Evolutionary conservation across 2,329 filamentous ascomycete species (phyloP).

Genomic region (Xylariaceae sp.): DNA sequence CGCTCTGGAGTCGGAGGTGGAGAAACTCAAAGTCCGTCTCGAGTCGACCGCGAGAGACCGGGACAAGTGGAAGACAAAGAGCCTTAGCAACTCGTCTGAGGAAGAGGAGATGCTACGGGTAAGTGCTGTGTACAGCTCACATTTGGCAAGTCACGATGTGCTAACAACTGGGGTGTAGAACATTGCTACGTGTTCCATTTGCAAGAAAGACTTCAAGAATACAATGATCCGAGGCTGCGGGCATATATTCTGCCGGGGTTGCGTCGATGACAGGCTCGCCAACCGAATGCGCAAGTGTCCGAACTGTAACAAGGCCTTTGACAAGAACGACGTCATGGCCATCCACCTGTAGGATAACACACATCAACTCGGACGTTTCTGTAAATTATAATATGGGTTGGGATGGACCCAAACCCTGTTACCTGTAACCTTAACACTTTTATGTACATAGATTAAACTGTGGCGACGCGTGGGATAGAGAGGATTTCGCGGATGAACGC

Average conservation of each 20-base stretch:
- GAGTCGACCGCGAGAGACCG: constrained; percentile 76
- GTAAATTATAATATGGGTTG: constrained; percentile 17
- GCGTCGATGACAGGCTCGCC: constrained; percentile 80
- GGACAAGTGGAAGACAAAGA: constrained; percentile 80
- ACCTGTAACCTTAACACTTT: constrained; percentile 9
- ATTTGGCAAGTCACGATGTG: constrained; percentile 1
- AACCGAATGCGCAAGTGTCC: constrained; percentile 94
- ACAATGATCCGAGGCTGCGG: constrained; percentile 90
- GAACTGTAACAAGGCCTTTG: constrained; percentile 87
- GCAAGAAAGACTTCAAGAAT: constrained; percentile 89
- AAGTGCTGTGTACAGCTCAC: constrained; percentile 37
- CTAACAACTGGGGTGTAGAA: constrained; percentile 45
- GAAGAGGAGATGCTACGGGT: constrained; percentile 84
- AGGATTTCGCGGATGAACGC: not conserved
- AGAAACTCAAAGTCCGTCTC: constrained; percentile 71
- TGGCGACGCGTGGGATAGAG: not conserved
- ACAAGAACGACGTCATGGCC: constrained; percentile 81
- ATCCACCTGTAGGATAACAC: constrained; percentile 43
- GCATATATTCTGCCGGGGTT: constrained; percentile 87
- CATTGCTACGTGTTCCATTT: constrained; percentile 84
- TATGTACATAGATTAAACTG: constrained; percentile 14
- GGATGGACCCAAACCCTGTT: constrained; percentile 3
- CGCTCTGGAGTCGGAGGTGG: constrained; percentile 67
- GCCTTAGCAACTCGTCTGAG: constrained; percentile 71
- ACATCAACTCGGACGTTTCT: constrained; percentile 2